Base-by-base conservation (phyloP, 1,284 basidiomycete genomes). In the Rhodotorula sp. region DNA sequence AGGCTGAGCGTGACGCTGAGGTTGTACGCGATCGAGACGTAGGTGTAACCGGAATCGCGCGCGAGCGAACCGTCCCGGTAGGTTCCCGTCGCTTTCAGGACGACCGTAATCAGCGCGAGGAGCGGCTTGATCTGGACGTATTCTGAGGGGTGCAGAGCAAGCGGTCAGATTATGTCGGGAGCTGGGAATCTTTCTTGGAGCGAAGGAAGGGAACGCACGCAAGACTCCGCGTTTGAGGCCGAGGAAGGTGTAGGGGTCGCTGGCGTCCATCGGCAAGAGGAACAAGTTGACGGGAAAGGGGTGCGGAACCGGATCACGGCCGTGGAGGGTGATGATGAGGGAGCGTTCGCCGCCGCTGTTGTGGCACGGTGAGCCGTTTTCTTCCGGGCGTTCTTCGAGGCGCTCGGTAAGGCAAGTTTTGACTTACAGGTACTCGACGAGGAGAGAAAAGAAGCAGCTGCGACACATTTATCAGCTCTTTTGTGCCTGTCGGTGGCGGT, bases 121-220 rank as follows among this genome's bases (percentile, higher is more conserved):
- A 95, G 80, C 0, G 95, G 95, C 79, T 99, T 99, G 70, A 99
- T 85, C 81, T 98, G 94, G 5, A 98, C 95, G 80, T 99, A 99
- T 85, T 99, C 93, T 95, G 77, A 23, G n/a, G 23, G 19, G 69
- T 7, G 3, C 14, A 19, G 26, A n/a, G 26, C 18, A 8, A 0
- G 19, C 12, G 8, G 28, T 50, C 55, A n/a, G 43, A 34, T 34
- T 7, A 7, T 23, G 52, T n/a, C 52, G 52, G 3, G 3, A n/a
- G 23, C 23, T 14, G 23, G 45, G 18, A 45, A 14, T 21, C 34
- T 21, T 14, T 26, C 5, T 1, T n/a, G 19, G 7, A 4, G 26
- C 1, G 7, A 15, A 5, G 1, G 3, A 26, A 7, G 2, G 3
- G 26, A 6, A 87, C 89, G 77, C 76, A 97, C 94, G 95, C 60